A percentile compares a stretch with the other conserved stretches of the same genome.
Conservation (phyloP, 495 filamentous ascomycete species). For the Terfezia boudieri region DNA sequence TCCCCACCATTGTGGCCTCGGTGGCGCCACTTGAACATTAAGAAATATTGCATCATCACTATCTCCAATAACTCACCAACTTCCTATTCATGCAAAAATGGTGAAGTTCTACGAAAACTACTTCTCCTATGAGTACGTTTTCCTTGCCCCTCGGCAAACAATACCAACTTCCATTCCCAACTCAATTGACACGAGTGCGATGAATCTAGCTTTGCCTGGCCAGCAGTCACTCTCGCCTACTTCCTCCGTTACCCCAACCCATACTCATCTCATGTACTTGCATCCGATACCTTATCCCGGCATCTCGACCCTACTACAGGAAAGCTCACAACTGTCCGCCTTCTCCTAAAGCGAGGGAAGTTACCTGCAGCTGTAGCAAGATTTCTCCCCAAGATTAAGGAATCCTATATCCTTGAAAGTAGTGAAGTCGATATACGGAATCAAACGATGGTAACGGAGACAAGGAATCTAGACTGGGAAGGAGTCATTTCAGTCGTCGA, state of each 20-base stretch:
- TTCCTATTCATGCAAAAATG: constrained; percentile 21
- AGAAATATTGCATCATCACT: too few species aligned
- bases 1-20: too few species aligned
- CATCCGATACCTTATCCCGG: constrained; percentile 82
- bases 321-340: constrained; percentile 63
- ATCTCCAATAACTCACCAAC: too few species aligned
- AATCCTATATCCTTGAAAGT: constrained; percentile 77
- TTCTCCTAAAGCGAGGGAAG: constrained; percentile 87
- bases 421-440: constrained; percentile 74
- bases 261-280: constrained; percentile 83
- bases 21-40: too few species aligned
- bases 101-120: constrained; percentile 78
- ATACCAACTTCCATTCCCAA: background rate
- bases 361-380: constrained; percentile 49
- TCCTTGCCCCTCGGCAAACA: constrained; percentile 28
- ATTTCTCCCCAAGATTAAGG: constrained; percentile 38
- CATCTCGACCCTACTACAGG: constrained; percentile 58
- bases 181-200: background rate
- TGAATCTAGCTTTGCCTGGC: constrained; percentile 16
- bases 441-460: constrained; percentile 73
- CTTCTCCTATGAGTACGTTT: constrained; percentile 79
- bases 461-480: constrained; percentile 69
- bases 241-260: constrained; percentile 98
- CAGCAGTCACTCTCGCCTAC: constrained; percentile 80
- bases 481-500: constrained; percentile 85